These are phyloP conservation scores for Carex myosuroides DNA, from an alignment of 176 grass and related monocot genomes.

Conservation along the genomic window DNA sequence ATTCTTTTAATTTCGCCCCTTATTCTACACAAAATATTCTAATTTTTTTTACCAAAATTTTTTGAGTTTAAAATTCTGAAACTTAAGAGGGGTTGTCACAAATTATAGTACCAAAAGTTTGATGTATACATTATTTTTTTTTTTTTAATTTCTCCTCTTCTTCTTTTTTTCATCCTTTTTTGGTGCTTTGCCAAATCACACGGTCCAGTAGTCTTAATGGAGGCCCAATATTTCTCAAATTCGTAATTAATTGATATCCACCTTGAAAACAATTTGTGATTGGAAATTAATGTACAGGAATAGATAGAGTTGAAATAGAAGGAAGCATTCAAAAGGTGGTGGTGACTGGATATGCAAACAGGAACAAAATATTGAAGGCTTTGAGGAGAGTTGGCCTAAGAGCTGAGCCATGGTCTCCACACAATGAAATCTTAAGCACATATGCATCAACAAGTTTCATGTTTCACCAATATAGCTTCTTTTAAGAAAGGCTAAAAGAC, in stretches of 20 bases:
- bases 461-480: slow-evolving; percentile 77
- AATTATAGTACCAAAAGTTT: not conserved
- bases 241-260: not conserved
- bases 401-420: slow-evolving; percentile 79
- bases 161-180: not conserved
- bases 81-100: not conserved
- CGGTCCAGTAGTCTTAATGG: not conserved
- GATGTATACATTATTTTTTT: not conserved
- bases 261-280: not conserved
- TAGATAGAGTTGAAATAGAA: slow-evolving; percentile 95
- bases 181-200: not conserved
- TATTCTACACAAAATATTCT: not conserved
- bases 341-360: slow-evolving; percentile 80
- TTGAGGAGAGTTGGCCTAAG: slow-evolving; percentile 87
- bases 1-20: not conserved
- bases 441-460: slow-evolving; percentile 62
- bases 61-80: not conserved
- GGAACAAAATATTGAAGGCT: slow-evolving; percentile 95
- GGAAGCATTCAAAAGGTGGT: slow-evolving; percentile 85
- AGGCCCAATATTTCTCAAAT: not conserved
- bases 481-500: slow-evolving; percentile 32
- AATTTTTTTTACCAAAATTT: not conserved
- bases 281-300: slow-evolving; percentile 40
- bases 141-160: not conserved
- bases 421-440: slow-evolving; percentile 82